Conservation (phyloP, 2,329 filamentous ascomycete species). For the Penicillium rolfsii region DNA sequence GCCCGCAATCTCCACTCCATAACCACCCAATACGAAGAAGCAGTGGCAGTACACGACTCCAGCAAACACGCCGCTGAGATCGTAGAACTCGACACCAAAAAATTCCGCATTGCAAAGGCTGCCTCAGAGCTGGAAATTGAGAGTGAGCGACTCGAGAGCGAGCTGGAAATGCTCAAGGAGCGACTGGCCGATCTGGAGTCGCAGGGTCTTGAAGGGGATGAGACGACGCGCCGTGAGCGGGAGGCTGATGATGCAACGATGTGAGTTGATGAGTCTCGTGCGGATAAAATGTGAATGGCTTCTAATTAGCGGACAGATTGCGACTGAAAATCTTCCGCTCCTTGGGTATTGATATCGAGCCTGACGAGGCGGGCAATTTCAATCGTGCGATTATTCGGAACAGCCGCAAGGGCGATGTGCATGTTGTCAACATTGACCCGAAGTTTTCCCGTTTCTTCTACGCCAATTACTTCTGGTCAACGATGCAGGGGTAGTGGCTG, state of each 20-base stretch:
- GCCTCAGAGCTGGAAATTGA: slow-evolving; percentile 90
- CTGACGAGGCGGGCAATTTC: slow-evolving; percentile 78
- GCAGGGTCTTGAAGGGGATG: slow-evolving; percentile 79
- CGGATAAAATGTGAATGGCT: slow-evolving; percentile 2
- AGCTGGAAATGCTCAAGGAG: slow-evolving; percentile 73
- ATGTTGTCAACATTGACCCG: slow-evolving; percentile 90
- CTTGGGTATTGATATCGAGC: slow-evolving; percentile 87
- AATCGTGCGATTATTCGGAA: slow-evolving; percentile 84
- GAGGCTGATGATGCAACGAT: slow-evolving; percentile 55
- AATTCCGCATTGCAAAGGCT: slow-evolving; percentile 92
- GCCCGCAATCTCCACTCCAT: slow-evolving; percentile 76
- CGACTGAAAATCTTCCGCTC: slow-evolving; percentile 89
- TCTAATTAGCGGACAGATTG: slow-evolving; percentile 53
- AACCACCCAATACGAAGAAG: slow-evolving; percentile 74
- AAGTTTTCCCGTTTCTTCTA: slow-evolving; percentile 93
- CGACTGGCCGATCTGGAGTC: slow-evolving; percentile 80
- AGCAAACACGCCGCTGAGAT: slow-evolving; percentile 82
- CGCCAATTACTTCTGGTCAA: slow-evolving; percentile 95
- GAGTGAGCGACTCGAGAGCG: slow-evolving; percentile 82
- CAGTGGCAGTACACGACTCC: slow-evolving; percentile 73
- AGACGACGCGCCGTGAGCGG: slow-evolving; percentile 54
- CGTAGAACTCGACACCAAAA: slow-evolving; percentile 83
- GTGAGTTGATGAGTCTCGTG: slow-evolving; percentile 31
- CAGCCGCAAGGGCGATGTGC: slow-evolving; percentile 83
- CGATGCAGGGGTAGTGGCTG: slow-evolving; percentile 59